A percentile compares a stretch with the other conserved stretches of the same genome.
These are phyloP conservation scores for Phytophthora macrochlamydospora DNA, from an alignment of 352 stramenopile species.

Conservation along the genomic window DNA sequence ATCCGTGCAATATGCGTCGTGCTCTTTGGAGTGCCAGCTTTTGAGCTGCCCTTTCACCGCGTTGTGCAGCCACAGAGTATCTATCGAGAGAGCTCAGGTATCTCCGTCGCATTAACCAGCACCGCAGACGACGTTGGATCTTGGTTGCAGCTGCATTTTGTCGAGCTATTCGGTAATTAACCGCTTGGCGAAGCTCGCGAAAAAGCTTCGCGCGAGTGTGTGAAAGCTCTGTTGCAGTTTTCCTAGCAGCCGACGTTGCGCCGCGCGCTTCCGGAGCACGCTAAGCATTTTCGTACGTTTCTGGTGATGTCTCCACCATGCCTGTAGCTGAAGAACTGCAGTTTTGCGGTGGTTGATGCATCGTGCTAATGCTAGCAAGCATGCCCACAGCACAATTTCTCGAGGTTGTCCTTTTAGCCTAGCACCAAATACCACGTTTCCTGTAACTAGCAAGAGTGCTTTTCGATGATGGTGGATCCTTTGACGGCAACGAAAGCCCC, in stretches of 20 bases:
- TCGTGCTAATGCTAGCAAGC: slow-evolving; percentile 52
- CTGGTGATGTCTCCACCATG: slow-evolving; percentile 42
- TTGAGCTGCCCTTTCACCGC: slow-evolving; percentile 29
- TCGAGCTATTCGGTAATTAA: slow-evolving; percentile 37
- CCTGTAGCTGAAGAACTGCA: slow-evolving; percentile 31
- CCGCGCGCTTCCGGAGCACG: slow-evolving; percentile 40
- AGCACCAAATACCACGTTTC: slow-evolving; percentile 11
- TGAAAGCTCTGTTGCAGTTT: slow-evolving; percentile 51
- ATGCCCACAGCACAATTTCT: slow-evolving; percentile 55
- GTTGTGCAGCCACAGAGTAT: slow-evolving; percentile 24
- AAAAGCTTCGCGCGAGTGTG: slow-evolving; percentile 55
- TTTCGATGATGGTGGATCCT: slow-evolving; percentile 38
- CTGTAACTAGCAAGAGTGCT: slow-evolving; percentile 46
- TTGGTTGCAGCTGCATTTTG: slow-evolving; percentile 43
- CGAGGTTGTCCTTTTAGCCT: slow-evolving; percentile 40
- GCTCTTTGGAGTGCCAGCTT: slow-evolving; percentile 31
- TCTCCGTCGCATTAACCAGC: slow-evolving; percentile 50
- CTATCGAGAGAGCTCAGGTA: slow-evolving; percentile 46
- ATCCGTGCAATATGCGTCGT: slow-evolving; percentile 29
- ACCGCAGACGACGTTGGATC: slow-evolving; percentile 50
- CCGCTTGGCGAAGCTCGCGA: slow-evolving; percentile 37
- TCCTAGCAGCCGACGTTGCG: slow-evolving; percentile 42
- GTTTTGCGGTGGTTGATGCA: slow-evolving; percentile 30
- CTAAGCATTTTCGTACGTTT: slow-evolving; percentile 26
- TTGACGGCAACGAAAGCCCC: slow-evolving; percentile 44